A percentile compares a stretch with the other conserved stretches of the same genome.
Evolutionary conservation across 2,329 filamentous ascomycete genomes (phyloP).

Genomic region (Scytalidium sp.): DNA sequence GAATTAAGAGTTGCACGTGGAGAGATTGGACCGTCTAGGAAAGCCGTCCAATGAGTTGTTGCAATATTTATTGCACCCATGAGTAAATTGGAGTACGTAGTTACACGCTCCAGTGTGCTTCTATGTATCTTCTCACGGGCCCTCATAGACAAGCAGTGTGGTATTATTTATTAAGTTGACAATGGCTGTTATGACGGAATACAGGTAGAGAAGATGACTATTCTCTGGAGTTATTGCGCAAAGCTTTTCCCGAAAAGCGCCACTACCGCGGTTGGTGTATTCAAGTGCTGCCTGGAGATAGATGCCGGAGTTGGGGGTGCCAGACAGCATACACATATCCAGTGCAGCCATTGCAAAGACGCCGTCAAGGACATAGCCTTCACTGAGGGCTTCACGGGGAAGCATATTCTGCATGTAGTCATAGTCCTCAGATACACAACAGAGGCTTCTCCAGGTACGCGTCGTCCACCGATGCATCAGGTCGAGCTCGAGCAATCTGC

Average conservation of each 20-base stretch:
- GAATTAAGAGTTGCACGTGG: background rate
- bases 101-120: conserved; percentile 18
- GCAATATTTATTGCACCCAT: conserved; percentile 9
- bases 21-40: background rate
- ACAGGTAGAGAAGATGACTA: conserved; percentile 28
- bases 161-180: conserved; percentile 26
- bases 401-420: conserved; percentile 32
- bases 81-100: conserved; percentile 24
- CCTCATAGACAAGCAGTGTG: conserved; percentile 14
- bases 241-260: conserved; percentile 28
- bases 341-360: conserved; percentile 33
- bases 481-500: conserved; percentile 40
- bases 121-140: conserved; percentile 10
- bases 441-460: conserved; percentile 37
- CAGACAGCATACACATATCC: conserved; percentile 25
- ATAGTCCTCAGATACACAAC: conserved; percentile 34
- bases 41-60: background rate
- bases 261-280: conserved; percentile 31
- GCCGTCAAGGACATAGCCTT: conserved; percentile 37
- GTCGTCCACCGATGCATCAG: conserved; percentile 51
- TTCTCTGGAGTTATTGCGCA: conserved; percentile 25
- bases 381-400: conserved; percentile 32
- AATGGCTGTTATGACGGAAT: conserved; percentile 25
- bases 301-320: conserved; percentile 13
- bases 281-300: conserved; percentile 31